Evolutionary conservation across 441 rosid genomes (phyloP).

Genomic region (Eruca vesicaria): DNA sequence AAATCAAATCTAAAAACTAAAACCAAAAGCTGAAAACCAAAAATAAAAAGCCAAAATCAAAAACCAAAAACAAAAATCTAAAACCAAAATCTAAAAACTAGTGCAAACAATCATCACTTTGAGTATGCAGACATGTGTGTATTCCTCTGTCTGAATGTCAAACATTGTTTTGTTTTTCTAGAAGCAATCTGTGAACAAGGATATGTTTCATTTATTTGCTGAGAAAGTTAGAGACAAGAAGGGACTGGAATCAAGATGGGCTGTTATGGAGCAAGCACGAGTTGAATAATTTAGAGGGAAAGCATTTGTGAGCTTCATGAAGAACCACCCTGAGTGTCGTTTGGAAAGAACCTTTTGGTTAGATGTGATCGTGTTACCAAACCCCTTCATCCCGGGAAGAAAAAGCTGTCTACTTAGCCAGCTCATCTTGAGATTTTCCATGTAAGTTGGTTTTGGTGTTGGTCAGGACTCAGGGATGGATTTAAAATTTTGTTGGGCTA

Average conservation of each 20-base stretch:
- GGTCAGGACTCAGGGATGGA: too few species aligned
- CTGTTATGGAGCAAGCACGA: conserved; percentile 89
- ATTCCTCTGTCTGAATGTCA: too few species aligned
- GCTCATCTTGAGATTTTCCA: conserved; percentile 92
- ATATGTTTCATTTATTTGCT: conserved; percentile 85
- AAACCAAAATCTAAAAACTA: too few species aligned
- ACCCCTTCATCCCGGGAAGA: conserved; percentile 97
- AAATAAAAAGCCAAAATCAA: too few species aligned
- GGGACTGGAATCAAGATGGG: conserved; percentile 90
- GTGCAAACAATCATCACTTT: too few species aligned
- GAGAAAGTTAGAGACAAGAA: conserved; percentile 96
- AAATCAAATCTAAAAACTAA: too few species aligned
- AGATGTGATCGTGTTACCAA: conserved; percentile 96
- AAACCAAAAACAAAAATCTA: too few species aligned
- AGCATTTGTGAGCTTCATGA: conserved; percentile 74
- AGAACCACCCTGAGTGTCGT: conserved; percentile 70
- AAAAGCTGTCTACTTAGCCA: conserved; percentile 94
- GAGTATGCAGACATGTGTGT: too few species aligned
- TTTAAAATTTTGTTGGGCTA: too few species aligned
- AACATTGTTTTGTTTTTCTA: conserved; percentile 5
- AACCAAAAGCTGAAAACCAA: too few species aligned
- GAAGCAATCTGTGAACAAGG: conserved; percentile 86
- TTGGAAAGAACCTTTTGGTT: conserved; percentile 78
- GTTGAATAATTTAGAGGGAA: conserved; percentile 95
- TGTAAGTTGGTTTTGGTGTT: conserved; percentile 65